Conservation (phyloP, 805 yeast genomes). For the Candida dajiaensis region DNA sequence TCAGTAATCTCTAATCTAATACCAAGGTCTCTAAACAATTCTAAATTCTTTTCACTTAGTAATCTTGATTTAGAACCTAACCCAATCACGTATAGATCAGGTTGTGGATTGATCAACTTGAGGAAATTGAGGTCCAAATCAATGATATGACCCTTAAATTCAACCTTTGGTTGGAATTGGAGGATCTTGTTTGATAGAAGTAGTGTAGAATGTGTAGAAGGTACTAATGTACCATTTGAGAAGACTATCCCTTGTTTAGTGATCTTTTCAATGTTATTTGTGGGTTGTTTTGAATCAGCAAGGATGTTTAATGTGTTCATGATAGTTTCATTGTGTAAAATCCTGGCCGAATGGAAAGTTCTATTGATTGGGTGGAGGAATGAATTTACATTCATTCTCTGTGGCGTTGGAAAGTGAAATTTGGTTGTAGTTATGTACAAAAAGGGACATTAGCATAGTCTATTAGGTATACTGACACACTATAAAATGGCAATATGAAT, state of each 20-base stretch:
- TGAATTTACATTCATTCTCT: too few relatives aligned
- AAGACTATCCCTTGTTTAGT: slow-evolving; percentile 54
- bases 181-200: slow-evolving; percentile 54
- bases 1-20: slow-evolving; percentile 66
- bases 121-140: slow-evolving; percentile 42
- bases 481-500: too few relatives aligned
- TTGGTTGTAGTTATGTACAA: too few relatives aligned
- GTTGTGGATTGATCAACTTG: slow-evolving; percentile 61
- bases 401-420: too few relatives aligned
- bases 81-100: slow-evolving; percentile 70
- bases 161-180: slow-evolving; percentile 43
- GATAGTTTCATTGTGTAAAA: slow-evolving; percentile 10
- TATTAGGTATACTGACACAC: too few relatives aligned
- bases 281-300: slow-evolving; percentile 36
- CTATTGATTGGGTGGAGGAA: too few relatives aligned
- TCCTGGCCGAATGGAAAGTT: neutral
- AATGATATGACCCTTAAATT: slow-evolving; percentile 42
- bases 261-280: slow-evolving; percentile 45
- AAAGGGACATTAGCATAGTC: too few relatives aligned
- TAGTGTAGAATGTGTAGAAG: slow-evolving; percentile 41
- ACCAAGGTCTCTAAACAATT: slow-evolving; percentile 49
- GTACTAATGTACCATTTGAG: slow-evolving; percentile 41
- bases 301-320: slow-evolving; percentile 40
- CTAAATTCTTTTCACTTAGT: slow-evolving; percentile 49
- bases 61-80: slow-evolving; percentile 60